Base-by-base conservation (phyloP, 1,284 basidiomycete genomes). In the Apiotrichum mycotoxinovorans region DNA sequence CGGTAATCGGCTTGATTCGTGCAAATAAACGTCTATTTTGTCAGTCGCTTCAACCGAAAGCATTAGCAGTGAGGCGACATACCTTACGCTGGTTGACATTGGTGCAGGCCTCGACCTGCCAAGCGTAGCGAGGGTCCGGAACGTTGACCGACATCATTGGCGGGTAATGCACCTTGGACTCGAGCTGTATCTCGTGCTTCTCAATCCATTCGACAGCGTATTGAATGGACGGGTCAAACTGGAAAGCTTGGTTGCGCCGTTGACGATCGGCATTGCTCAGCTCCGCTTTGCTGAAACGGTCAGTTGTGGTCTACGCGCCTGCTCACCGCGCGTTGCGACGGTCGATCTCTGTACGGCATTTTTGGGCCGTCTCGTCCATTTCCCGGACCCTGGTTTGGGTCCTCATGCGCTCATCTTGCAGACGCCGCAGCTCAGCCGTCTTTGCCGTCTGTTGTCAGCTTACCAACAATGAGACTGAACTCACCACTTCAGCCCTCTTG, bases 1-100 rank as follows among this genome's bases (percentile, higher is more conserved):
- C 87, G 81, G 57, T 90, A 90, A 70, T 98, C 95, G 37, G 89
- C 87, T 56, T 87, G 83, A 62, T 85, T 87, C 72, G 94, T 88
- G 35, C 87, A 86, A 4, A 98, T 85, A 72, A 98, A 88, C 0
- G 86, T 91, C 89, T 95, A 66, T n/a, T 56, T 62, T 3, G 58
- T 67, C 44, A 64, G 44, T 11, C 7, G 18, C 26, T 4, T 22
- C 10, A n/a, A n/a, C n/a, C n/a, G n/a, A n/a, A n/a, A n/a, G n/a
- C 20, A 3, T 14, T 11, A 33, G 17, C n/a, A 4, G 0, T 18
- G n/a, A 20, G 17, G 17, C 15, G 18, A 63, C 78, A 37, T 43
- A 89, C 92, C 80, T 82, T 85, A 54, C 92, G 68, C 57, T 85
- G 83, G 49, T 76, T 78, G 20, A 66, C 67, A 53, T 70, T 82